A percentile compares a stretch with the other conserved stretches of the same genome.
phyloP scores from a whole-genome alignment of 2,329 filamentous ascomycete genomes.

The Colletotrichum chrysophilum region DNA sequence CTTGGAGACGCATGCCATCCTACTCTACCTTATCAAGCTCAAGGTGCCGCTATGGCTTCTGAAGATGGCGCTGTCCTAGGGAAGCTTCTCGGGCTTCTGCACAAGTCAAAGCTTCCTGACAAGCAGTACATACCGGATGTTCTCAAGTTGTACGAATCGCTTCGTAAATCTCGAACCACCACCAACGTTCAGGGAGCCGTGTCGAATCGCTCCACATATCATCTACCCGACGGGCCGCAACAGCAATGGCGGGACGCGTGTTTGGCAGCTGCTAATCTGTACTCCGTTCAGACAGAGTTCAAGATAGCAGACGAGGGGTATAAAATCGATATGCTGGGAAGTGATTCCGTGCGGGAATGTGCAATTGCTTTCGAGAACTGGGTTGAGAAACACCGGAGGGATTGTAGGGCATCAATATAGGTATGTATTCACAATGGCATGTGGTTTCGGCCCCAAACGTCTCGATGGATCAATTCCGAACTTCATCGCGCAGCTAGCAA shows the following conservation, averaged over 20 bases:
- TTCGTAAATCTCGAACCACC: neutral
- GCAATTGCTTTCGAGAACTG: neutral
- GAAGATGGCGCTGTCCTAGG: conserved; percentile 27
- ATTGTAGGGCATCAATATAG: neutral
- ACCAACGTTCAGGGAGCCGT: neutral
- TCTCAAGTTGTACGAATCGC: neutral
- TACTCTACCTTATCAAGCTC: conserved; percentile 26
- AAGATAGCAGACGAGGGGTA: neutral
- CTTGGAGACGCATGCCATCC: conserved; percentile 14
- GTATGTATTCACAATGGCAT: neutral
- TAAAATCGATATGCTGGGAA: neutral
- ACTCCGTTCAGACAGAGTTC: neutral
- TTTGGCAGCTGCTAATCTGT: neutral
- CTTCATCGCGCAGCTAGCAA: neutral
- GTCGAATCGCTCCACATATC: neutral
- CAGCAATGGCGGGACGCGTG: neutral
- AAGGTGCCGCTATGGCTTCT: conserved; percentile 27
- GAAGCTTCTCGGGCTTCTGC: conserved; percentile 28
- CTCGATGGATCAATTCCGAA: neutral
- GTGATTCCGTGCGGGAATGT: neutral
- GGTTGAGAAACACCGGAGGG: neutral
- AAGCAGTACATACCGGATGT: neutral
- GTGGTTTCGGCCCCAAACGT: neutral
- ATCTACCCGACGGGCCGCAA: neutral
- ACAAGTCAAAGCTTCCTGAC: neutral